Base-by-base conservation (phyloP, 208 protist genomes). In the Wallacemonas sp. region DNA sequence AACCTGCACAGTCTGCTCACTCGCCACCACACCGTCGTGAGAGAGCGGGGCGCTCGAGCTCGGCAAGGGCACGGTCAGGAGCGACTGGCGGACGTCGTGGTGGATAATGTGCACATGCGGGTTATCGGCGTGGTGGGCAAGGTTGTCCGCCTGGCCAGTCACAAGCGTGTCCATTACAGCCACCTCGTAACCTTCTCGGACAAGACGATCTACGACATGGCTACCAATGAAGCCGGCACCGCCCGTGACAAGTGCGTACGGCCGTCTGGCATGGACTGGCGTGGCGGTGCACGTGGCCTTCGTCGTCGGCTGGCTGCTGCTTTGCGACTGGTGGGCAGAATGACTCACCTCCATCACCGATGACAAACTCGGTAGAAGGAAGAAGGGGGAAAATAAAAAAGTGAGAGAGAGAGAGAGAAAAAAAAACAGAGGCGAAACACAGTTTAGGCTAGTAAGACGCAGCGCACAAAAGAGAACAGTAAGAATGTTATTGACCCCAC, bases 221-320 rank as follows among this genome's bases (percentile, higher is more conserved):
- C 89, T 97, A n/a, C 97, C 97, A 30, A 99, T 68, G 82, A 99
- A 99, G 12, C 97, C 97, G 1, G 88, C 80, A 19, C 97, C 98
- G 15, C 98, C 98, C 12, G 97, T 98, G 21, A 98, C 75, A 1
- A 97, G 63, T 12, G 95, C 72, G 12, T 61, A 67, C 60, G 30
- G 51, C 4, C 51, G 51, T 9, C 47, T 19, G 14, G 11, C n/a
- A 27, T 4, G 6, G 12, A 19, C 27, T 9, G 19, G 9, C 17
- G 9, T 8, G 8, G 11, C 45, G 17, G 11, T 12, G n/a, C n/a
- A n/a, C n/a, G n/a, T n/a, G n/a, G n/a, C n/a, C n/a, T 22, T 22
- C 45, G 45, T 8, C 45, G 19, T 12, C 45, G 19, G 17, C 45
- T 22, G 8, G 45, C 45, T 19, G 38, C 38, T 42, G 38, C 38